Base-by-base conservation (phyloP, 2,329 filamentous ascomycete species). In the Dactylella cylindrospora region DNA sequence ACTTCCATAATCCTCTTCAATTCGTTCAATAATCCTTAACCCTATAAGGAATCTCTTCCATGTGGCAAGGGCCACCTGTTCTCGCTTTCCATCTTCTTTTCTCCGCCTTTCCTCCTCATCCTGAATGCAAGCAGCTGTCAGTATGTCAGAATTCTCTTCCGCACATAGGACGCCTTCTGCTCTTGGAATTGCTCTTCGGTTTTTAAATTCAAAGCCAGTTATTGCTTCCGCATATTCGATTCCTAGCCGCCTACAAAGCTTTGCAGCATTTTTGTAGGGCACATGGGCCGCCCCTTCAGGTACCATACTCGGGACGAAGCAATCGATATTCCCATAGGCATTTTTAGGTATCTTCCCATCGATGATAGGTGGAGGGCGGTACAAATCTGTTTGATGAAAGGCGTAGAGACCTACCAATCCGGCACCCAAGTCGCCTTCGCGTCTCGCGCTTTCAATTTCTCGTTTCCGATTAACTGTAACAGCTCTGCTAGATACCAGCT, bases 181-280 rank as follows among this genome's bases (percentile, higher is more conserved):
- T 1, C 95, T 79, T 1, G 93, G 90, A 2, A 89, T 95, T n/a
- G 91, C 91, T 52, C 88, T 84, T 3, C 88, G 82, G 0, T 90
- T 90, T 70, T 83, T 84, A 74, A 97, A 98, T 25, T 85, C 79
- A 69, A 97, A 98, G 0, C 91, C 91, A 0, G 85, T 93, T 32
- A 98, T 82, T 0, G 93, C 93, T 22, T 91, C 88, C 2, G 88
- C 88, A 71, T 86, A 95, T 73, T 97, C 90, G 13, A 97, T 79
- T 0, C 84, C 84, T 0, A 96, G 73, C 1, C 90, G 74, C 51
- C 80, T 83, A 1, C 90, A 88, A 1, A 90, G 90, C 44, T 80
- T 80, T 2, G 80, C 76, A 0, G 87, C 85, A 45, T 84, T 76
- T n/a, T 60, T 64, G 25, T 35, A 54, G 29, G 22, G 44, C 20